A percentile compares a stretch with the other conserved stretches of the same genome.
These are phyloP conservation scores for Aureobasidium pullulans DNA, from an alignment of 2,329 filamentous ascomycete species.

Conservation along the genomic window DNA sequence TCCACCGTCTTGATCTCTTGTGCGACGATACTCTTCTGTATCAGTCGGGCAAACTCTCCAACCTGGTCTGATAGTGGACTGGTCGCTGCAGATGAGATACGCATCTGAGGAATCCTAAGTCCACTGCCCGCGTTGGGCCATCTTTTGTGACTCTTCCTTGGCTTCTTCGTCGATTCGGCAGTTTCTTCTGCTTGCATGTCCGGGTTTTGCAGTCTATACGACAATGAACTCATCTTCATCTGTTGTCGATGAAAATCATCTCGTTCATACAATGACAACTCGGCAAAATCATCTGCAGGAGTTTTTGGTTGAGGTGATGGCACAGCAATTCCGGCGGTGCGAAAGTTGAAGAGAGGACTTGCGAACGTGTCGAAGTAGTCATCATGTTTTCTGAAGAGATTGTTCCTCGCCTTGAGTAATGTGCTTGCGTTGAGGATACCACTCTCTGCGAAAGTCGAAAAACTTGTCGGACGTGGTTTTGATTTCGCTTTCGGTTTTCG, in stretches of 20 bases:
- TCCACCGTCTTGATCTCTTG: constrained; percentile 16
- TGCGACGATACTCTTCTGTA: constrained; percentile 34
- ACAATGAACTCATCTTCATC: constrained; percentile 18
- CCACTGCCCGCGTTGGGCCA: constrained; percentile 36
- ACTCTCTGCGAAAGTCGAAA: not conserved
- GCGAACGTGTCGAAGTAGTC: constrained; percentile 44
- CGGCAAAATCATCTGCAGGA: constrained; percentile 27
- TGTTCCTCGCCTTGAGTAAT: constrained; percentile 28
- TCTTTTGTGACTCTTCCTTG: constrained; percentile 28
- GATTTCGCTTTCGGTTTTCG: not conserved
- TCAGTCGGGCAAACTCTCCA: constrained; percentile 32
- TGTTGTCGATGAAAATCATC: constrained; percentile 24
- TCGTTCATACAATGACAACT: constrained; percentile 23
- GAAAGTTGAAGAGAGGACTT: constrained; percentile 44
- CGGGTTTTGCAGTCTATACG: not conserved
- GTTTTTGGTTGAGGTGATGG: constrained; percentile 15
- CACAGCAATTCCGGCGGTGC: constrained; percentile 32
- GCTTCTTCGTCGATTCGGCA: constrained; percentile 6
- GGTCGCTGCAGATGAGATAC: constrained; percentile 31
- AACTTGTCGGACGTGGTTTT: not conserved
- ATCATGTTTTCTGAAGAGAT: constrained; percentile 35
- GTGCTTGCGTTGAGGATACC: constrained; percentile 14
- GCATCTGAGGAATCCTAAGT: constrained; percentile 35
- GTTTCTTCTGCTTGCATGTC: not conserved
- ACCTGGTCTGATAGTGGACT: constrained; percentile 35